phyloP scores from a whole-genome alignment of 352 stramenopile species.

The Phytophthora chlamydospora region DNA sequence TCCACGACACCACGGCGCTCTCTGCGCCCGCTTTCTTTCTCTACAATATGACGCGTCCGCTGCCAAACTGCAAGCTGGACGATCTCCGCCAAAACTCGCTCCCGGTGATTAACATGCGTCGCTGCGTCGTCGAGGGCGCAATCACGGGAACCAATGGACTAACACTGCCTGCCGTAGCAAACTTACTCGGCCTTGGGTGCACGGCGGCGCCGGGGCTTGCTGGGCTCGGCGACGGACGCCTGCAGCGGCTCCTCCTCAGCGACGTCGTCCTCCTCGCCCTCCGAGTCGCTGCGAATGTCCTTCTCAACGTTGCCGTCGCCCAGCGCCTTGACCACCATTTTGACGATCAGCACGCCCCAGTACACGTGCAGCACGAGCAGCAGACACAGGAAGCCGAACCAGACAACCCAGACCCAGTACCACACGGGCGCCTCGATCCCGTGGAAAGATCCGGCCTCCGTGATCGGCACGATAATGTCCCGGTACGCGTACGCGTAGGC shows the following conservation, averaged over 20 bases:
- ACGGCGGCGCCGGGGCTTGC: constrained; percentile 62
- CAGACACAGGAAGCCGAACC: constrained; percentile 61
- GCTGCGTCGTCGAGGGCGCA: constrained; percentile 21
- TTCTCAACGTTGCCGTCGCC: constrained; percentile 76
- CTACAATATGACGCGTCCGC: constrained; percentile 27
- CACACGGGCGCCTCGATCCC: constrained; percentile 50
- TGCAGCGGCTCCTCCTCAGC: constrained; percentile 25
- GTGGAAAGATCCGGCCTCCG: constrained; percentile 42
- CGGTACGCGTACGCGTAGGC: constrained; percentile 57
- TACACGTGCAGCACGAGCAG: constrained; percentile 76
- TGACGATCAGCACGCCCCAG: constrained; percentile 79
- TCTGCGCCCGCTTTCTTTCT: constrained; percentile 23
- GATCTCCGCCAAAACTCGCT: constrained; percentile 20
- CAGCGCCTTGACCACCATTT: constrained; percentile 75
- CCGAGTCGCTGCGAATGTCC: constrained; percentile 83
- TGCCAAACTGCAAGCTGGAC: constrained; percentile 7
- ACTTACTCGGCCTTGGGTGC: constrained; percentile 73
- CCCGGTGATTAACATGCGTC: background rate
- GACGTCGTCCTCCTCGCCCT: constrained; percentile 51
- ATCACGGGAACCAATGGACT: constrained; percentile 22
- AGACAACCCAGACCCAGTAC: constrained; percentile 64
- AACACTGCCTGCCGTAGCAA: background rate
- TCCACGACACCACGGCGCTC: constrained; percentile 18
- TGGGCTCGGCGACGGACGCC: constrained; percentile 20
- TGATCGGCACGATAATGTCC: constrained; percentile 58